Conservation (phyloP, 208 protist genomes). For the Wallacemonas collosoma region DNA sequence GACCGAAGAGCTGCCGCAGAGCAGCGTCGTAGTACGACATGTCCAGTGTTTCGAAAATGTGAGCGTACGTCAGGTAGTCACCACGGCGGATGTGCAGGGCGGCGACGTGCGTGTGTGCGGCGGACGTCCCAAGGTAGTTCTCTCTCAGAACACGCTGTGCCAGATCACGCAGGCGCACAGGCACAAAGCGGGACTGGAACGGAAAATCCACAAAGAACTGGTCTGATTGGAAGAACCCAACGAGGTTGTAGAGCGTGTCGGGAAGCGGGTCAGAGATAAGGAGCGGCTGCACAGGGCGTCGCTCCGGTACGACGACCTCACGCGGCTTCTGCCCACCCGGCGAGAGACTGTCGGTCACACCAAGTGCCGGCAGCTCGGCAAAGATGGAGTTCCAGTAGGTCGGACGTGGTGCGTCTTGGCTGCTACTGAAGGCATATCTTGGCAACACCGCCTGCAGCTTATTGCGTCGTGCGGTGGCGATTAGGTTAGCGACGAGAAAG, state of each 20-base stretch:
- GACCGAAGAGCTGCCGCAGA: slow-evolving; percentile 65
- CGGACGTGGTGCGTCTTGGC: slow-evolving; percentile 65
- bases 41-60: slow-evolving; percentile 75
- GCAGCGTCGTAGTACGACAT: slow-evolving; percentile 75
- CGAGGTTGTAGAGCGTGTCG: slow-evolving; percentile 47
- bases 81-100: slow-evolving; percentile 81
- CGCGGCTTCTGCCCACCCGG: slow-evolving; percentile 1
- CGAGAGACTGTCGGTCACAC: slow-evolving; percentile 32
- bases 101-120: slow-evolving; percentile 31
- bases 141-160: slow-evolving; percentile 13
- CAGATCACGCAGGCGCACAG: slow-evolving; percentile 25
- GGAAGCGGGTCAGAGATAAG: slow-evolving; percentile 21
- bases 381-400: slow-evolving; percentile 85
- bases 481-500: slow-evolving; percentile 80
- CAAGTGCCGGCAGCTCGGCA: slow-evolving; percentile 30
- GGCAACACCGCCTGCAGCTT: slow-evolving; percentile 44
- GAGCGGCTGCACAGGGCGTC: slow-evolving; percentile 43
- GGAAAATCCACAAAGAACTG: slow-evolving; percentile 65
- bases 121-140: slow-evolving; percentile 32
- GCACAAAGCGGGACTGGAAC: slow-evolving; percentile 38
- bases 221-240: slow-evolving; percentile 87
- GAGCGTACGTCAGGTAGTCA: slow-evolving; percentile 68
- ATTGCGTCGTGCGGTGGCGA: slow-evolving; percentile 65
- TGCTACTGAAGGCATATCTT: slow-evolving; percentile 53
- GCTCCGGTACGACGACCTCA: slow-evolving; percentile 59